Evolutionary conservation across 1,139 yeast genomes (phyloP).

Genomic region (Pichia sp.): DNA sequence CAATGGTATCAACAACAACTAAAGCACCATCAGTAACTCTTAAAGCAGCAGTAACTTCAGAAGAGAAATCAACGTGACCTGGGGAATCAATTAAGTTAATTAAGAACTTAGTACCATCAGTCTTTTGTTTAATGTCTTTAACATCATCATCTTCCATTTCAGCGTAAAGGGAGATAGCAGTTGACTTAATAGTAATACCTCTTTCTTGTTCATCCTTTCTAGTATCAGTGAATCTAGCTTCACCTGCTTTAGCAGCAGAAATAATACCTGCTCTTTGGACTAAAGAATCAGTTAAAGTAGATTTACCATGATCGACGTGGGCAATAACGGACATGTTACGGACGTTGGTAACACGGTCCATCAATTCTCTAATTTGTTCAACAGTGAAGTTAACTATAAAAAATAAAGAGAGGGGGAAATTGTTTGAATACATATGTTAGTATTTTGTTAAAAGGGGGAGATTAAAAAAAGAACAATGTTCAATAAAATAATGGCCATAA

Average conservation of each 20-base stretch:
- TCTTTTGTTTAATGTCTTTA: constrained; percentile 93
- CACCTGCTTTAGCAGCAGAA: constrained; percentile 99
- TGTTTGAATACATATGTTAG: neutral
- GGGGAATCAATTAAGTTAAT: constrained; percentile 98
- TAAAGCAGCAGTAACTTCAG: constrained; percentile 99
- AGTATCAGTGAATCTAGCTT: constrained; percentile 99
- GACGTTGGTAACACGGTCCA: constrained; percentile 99
- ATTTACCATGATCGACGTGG: constrained; percentile 99
- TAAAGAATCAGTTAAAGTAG: constrained; percentile 97
- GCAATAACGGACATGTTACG: constrained; percentile 99
- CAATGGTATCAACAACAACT: constrained; percentile 98
- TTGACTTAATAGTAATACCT: constrained; percentile 98
- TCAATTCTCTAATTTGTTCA: constrained; percentile 95
- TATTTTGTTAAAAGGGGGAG: neutral
- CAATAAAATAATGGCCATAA: no score
- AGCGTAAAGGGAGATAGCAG: constrained; percentile 95
- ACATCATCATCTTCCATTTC: constrained; percentile 85
- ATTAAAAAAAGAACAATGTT: no score
- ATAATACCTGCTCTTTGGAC: constrained; percentile 99
- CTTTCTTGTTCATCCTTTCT: constrained; percentile 99
- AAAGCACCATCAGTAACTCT: constrained; percentile 99
- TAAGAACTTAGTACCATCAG: constrained; percentile 90
- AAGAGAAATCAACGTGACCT: constrained; percentile 99
- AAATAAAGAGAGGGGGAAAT: neutral
- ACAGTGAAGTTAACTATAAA: constrained; percentile 62